Evolutionary conservation across 2,329 filamentous ascomycete genomes (phyloP).

Genomic region (Aspergillus nomiae): DNA sequence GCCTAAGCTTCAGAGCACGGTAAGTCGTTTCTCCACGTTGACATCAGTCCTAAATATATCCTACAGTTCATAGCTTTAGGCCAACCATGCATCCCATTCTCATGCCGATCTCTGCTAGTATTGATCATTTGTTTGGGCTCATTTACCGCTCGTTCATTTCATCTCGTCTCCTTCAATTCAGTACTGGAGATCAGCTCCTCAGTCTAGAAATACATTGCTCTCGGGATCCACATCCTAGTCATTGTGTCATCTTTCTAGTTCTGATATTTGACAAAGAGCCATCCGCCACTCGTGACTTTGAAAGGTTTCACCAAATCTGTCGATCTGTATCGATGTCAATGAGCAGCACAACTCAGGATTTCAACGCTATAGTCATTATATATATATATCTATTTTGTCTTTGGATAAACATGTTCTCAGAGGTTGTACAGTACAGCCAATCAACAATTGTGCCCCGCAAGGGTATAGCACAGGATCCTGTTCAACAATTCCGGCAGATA

Average conservation of each 20-base stretch:
- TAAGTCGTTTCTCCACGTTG: background rate
- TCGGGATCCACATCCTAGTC: background rate
- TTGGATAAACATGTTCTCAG: background rate
- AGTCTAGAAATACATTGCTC: background rate
- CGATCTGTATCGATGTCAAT: background rate
- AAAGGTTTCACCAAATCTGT: background rate
- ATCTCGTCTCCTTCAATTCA: background rate
- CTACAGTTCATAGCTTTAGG: background rate
- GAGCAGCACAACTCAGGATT: background rate
- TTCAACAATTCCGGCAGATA: background rate
- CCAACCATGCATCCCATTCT: background rate
- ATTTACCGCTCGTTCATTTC: background rate
- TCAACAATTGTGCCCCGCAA: background rate
- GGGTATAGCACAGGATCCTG: background rate
- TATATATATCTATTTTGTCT: background rate
- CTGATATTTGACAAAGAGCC: background rate
- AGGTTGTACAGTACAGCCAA: background rate
- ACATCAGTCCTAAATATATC: background rate
- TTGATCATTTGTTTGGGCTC: background rate
- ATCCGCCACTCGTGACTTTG: background rate
- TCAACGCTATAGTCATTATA: background rate
- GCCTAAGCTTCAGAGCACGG: background rate
- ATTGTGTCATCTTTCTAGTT: background rate
- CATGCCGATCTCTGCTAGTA: background rate
- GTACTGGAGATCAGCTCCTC: background rate